Base-by-base conservation (phyloP, 2,329 filamentous ascomycete genomes). In the Fusarium longipes region DNA sequence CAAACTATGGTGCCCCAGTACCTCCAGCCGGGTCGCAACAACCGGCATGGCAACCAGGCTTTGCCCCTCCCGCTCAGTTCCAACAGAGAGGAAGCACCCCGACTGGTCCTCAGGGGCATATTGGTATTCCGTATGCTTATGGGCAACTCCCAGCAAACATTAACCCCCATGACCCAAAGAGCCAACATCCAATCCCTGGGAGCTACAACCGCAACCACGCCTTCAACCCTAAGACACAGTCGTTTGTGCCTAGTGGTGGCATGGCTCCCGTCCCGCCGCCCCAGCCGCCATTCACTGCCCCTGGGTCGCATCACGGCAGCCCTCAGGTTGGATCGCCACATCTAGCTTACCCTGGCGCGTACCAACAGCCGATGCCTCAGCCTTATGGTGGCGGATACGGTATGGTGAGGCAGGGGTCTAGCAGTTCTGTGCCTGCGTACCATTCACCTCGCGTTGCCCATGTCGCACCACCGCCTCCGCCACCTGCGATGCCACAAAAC, bases 161-260 rank as follows among this genome's bases (percentile, higher is more conserved):
- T 50, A 89, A 89, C 47, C 89, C 92, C 25, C 85, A 91, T 63
- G 91, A 91, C 72, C 87, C 89, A 10, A 89, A 91, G 77, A 87
- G 86, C 58, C 91, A 93, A 74, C 93, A 97, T 76, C 92, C 93
- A 8, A 89, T 96, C 57, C 92, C 93, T 15, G 93, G 93, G 33
- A 96, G 91, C 78, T 96, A 87, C 70, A 93, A 91, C 74, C 86
- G 93, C 58, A 80, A 79, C 50, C 92, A 93, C 72, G 88, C 91
- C 14, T 97, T 98, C 81, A 97, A 97, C 75, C 95, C 94, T 1
- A 94, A 97, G 80, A 97, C 92, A 17, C 92, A 97, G 74, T 92
- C 94, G 0, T 97, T 98, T 77, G 87, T 97, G 24, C 95, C 95
- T 44, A 77, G 79, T 18, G 75, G 87, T 65, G 80, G 82, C 25